A percentile compares a stretch with the other conserved stretches of the same genome.
phyloP scores from a whole-genome alignment of 2,329 filamentous ascomycete genomes.

The Clarireedia hainanense region DNA sequence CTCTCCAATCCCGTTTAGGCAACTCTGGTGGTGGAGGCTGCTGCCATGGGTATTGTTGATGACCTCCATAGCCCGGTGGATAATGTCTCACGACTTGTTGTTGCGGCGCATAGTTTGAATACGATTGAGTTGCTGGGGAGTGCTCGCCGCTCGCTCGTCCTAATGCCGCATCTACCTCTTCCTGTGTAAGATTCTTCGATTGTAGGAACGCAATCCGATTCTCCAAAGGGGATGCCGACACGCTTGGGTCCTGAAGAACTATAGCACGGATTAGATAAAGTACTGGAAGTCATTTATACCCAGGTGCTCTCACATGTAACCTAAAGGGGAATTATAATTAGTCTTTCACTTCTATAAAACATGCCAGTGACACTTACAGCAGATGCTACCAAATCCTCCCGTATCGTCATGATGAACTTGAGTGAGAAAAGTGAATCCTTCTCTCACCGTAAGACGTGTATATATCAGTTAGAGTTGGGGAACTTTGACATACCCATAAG shows the following conservation, averaged over 20 bases:
- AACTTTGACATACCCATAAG: neutral
- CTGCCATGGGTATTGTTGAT: slow-evolving; percentile 49
- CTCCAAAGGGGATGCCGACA: slow-evolving; percentile 82
- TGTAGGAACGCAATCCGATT: slow-evolving; percentile 88
- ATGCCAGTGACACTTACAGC: slow-evolving; percentile 49
- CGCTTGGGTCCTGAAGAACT: slow-evolving; percentile 93
- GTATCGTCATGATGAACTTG: slow-evolving; percentile 61
- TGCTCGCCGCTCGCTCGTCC: slow-evolving; percentile 61
- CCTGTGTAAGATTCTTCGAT: slow-evolving; percentile 93
- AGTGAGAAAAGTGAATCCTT: neutral
- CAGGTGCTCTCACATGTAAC: slow-evolving; percentile 28
- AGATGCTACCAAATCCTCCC: slow-evolving; percentile 85
- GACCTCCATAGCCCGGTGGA: slow-evolving; percentile 38
- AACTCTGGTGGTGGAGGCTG: slow-evolving; percentile 46
- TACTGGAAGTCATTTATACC: neutral
- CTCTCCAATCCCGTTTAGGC: slow-evolving; percentile 86
- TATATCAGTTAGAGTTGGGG: neutral
- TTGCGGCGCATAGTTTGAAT: slow-evolving; percentile 34
- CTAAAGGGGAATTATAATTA: slow-evolving; percentile 23
- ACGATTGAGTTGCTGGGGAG: slow-evolving; percentile 30
- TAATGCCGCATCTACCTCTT: slow-evolving; percentile 84
- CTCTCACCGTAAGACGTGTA: slow-evolving; percentile 2
- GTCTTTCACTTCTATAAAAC: slow-evolving; percentile 3
- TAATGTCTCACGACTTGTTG: slow-evolving; percentile 35
- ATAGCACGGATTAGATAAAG: slow-evolving; percentile 17